Base-by-base conservation (phyloP, 202 grass and related monocot genomes). In the Panicum hallii region DNA sequence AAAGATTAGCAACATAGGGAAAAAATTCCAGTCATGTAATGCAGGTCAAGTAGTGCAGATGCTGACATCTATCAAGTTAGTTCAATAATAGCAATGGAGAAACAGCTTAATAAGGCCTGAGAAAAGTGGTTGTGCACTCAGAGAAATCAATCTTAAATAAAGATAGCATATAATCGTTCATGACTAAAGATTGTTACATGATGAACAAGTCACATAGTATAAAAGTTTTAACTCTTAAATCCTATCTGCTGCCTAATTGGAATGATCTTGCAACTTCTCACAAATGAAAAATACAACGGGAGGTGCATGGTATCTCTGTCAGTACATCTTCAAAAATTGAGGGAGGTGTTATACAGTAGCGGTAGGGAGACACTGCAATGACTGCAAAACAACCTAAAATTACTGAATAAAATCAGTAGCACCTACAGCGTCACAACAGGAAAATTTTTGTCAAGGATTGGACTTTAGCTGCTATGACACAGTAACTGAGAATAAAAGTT, bases 1-100 rank as follows among this genome's bases (percentile, higher is more conserved):
- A 26, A 41, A 26, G 15, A 61, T 79, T 82, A 70, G 23, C 9
- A 84, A 72, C 19, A 74, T 26, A 30, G 11, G 54, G 26, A 12
- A 55, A 69, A 61, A 8, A 8, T 44, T 7, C 0, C 19, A 62
- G 17, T 60, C 14, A 61, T 67, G 50, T 72, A 67, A 23, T 22
- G 41, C 80, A 42, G 11, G 48, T 40, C 65, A 30, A 67, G 10
- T 61, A 57, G 58, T 19, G 15, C 16, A 22, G 41, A 67, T 66
- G 30, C 19, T 38, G 52, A 60, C 5, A 78, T 73, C 42, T 61
- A 67, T 57, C 43, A 23, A 43, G 67, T 36, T 42, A 52, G 34
- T 69, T 32, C 43, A 80, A 57, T 65, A 50, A 65, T 19, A 20
- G 7, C 43, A 19, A 84, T 9, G 57, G 7, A 34, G 19, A 34